Base-by-base conservation (phyloP, 2,329 filamentous ascomycete species). In the Epicoccum nigrum region DNA sequence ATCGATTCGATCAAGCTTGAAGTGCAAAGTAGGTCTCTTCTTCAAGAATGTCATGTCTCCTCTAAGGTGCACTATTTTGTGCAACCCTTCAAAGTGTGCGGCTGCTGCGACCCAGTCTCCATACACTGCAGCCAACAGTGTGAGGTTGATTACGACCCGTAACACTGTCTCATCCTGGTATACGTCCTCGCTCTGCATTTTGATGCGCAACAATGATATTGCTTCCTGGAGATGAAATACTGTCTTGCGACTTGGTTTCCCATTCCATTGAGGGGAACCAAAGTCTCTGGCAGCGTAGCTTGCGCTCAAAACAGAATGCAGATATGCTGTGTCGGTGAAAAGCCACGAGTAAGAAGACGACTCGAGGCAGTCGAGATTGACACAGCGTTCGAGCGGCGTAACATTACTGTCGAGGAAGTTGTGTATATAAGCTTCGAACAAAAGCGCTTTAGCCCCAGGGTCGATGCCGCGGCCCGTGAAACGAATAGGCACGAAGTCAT, bases 1-100 rank as follows among this genome's bases (percentile, higher is more conserved):
- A 35, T 62, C 59, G 34, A 62, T 44, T 54, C 58, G 44, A 48
- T 62, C 59, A 15, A 62, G 42, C 38, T 60, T 60, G 35, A 56
- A 60, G 21, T 58, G 57, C 21, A 62, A 21, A 9, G 46, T 52
- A 12, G 57, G 51, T 31, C 51, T 34, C 13, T 23, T 7, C 11
- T 16, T 17, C 13, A 62, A 30, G 27, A 49, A 58, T 1, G 27
- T 16, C 15, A 49, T 16, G 1, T 41, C 45, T 6, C 59, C 59
- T 17, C 59, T 39, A 4, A 62, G 31, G 12, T 58, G 33, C 11
- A 62, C 45, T 15, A 62, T 60, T 13, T 31, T 44, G 7, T 34
- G 38, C 25, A 60, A n/a, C 1, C 57, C 59, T 4, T 33, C 23
- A 13, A 56, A 44, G 42, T 62, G 59, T 11, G 53, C 51, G 17